Conservation (phyloP, 176 grass and related monocot genomes). For the Aechmea fasciata region DNA sequence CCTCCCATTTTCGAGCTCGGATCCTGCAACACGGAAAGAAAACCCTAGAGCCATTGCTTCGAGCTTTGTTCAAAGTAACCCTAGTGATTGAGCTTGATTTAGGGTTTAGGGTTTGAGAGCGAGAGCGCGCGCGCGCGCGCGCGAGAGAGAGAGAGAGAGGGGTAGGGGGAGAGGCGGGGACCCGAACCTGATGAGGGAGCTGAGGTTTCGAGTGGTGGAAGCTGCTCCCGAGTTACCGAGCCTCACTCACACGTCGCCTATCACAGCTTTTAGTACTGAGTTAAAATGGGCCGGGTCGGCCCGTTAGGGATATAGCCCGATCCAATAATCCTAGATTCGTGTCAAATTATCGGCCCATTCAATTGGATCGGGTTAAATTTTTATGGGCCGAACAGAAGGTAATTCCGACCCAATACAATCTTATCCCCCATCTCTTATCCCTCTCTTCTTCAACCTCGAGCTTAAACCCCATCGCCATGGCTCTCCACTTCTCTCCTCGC, state of each 20-base stretch:
- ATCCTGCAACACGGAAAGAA: neutral
- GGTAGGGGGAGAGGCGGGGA: neutral
- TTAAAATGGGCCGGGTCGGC: too few species aligned
- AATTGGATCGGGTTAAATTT: too few species aligned
- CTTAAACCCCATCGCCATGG: neutral
- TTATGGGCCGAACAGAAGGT: too few species aligned
- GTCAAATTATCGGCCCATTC: too few species aligned
- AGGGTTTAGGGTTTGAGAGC: neutral
- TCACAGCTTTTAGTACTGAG: too few species aligned
- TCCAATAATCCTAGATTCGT: too few species aligned
- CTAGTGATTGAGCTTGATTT: neutral
- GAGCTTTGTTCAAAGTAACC: neutral
- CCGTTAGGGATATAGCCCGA: too few species aligned
- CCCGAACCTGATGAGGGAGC: slow-evolving; percentile 4
- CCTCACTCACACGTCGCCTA: neutral
- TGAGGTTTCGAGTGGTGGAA: neutral
- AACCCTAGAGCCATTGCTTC: slow-evolving; percentile 4
- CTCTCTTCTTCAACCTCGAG: neutral
- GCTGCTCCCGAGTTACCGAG: neutral
- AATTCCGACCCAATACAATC: too few species aligned
- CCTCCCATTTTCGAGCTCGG: neutral
- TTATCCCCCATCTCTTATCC: neutral
- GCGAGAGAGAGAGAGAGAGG: neutral
- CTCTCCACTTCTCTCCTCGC: too few species aligned
- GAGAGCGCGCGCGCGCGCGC: neutral